phyloP scores from a whole-genome alignment of 257 asterid species.

The Scutellaria baicalensis region DNA sequence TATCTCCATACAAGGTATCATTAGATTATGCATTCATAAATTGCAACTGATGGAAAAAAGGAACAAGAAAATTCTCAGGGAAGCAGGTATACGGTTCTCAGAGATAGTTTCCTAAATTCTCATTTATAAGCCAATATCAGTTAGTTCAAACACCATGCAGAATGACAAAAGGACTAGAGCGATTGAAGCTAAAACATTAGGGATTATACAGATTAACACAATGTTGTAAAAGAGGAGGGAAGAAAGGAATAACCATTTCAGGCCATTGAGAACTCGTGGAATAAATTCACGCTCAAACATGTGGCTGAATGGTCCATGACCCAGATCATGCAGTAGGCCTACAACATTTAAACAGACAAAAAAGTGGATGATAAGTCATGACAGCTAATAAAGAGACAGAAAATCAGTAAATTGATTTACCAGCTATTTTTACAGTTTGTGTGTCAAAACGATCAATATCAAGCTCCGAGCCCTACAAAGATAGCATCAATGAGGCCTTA shows the following conservation, averaged over 20 bases:
- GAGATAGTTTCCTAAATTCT: background rate
- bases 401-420: slow-evolving; percentile 25
- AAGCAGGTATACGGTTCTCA: background rate
- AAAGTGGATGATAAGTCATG: slow-evolving; percentile 1
- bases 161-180: background rate
- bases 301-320: slow-evolving; percentile 98
- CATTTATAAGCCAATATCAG: background rate
- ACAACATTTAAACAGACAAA: slow-evolving; percentile 22
- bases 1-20: background rate
- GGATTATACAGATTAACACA: background rate
- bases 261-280: slow-evolving; percentile 48
- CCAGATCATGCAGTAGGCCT: slow-evolving; percentile 94
- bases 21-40: background rate
- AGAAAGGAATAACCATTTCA: slow-evolving; percentile 43
- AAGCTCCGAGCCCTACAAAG: slow-evolving; percentile 76
- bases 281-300: slow-evolving; percentile 76
- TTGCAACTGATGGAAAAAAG: background rate
- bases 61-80: background rate
- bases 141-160: background rate
- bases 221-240: background rate
- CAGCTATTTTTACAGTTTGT: slow-evolving; percentile 79
- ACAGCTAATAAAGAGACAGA: slow-evolving; percentile 5
- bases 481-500: slow-evolving; percentile 18
- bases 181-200: background rate
- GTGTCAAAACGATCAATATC: slow-evolving; percentile 57